A percentile compares a stretch with the other conserved stretches of the same genome.
Evolutionary conservation across 805 yeast species (phyloP).

Genomic region (Ogataea siamensis): DNA sequence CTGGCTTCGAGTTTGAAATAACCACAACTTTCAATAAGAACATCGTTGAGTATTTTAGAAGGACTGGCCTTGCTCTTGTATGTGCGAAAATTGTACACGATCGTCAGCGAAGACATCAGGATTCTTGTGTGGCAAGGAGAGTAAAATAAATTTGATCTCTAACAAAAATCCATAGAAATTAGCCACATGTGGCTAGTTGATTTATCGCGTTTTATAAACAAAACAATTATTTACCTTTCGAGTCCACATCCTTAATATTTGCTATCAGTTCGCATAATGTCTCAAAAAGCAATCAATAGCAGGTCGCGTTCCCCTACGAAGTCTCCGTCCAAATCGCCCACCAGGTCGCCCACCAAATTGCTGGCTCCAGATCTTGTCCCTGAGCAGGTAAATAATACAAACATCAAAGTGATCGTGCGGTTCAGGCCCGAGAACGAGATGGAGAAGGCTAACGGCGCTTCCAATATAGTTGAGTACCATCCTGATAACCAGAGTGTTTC

Average conservation of each 20-base stretch:
- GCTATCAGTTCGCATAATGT: slow-evolving; percentile 8
- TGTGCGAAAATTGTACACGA: slow-evolving; percentile 35
- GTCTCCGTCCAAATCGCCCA: slow-evolving; percentile 17
- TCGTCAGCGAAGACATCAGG: slow-evolving; percentile 39
- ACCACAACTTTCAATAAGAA: slow-evolving; percentile 33
- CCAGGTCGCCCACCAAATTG: slow-evolving; percentile 9
- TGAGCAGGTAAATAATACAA: slow-evolving; percentile 27
- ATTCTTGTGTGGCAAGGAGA: slow-evolving; percentile 1
- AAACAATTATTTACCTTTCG: slow-evolving; percentile 10
- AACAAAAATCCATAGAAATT: not conserved
- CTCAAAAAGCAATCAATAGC: slow-evolving; percentile 6
- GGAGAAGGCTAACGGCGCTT: slow-evolving; percentile 14
- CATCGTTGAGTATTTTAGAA: slow-evolving; percentile 37
- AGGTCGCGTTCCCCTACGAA: slow-evolving; percentile 14
- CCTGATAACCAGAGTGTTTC: slow-evolving; percentile 17
- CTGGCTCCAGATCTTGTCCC: slow-evolving; percentile 1
- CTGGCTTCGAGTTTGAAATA: slow-evolving; percentile 37
- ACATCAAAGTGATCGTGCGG: slow-evolving; percentile 69
- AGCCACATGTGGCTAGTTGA: slow-evolving; percentile 10
- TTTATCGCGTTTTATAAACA: slow-evolving; percentile 10
- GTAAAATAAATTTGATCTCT: slow-evolving; percentile 1
- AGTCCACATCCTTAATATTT: slow-evolving; percentile 3
- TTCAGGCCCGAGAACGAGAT: slow-evolving; percentile 54
- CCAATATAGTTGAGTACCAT: slow-evolving; percentile 13
- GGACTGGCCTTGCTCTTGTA: slow-evolving; percentile 37